Conservation (phyloP, 192 early-diverging fungal genomes). For the Phycomyces blakesleeanus region DNA sequence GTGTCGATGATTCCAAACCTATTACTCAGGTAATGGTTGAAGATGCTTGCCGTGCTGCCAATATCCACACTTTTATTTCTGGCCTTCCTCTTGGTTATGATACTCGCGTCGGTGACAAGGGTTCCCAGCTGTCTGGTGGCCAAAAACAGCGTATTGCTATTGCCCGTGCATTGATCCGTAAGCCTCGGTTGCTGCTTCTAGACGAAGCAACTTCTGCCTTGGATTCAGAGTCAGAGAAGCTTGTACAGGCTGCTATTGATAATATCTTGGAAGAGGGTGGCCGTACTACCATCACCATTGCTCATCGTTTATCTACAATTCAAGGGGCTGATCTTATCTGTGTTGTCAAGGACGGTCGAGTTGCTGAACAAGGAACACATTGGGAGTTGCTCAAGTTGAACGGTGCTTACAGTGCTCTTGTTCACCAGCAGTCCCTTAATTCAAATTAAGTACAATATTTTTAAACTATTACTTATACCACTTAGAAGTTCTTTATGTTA, state of each 20-base stretch:
- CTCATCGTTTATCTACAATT: conserved; percentile 70
- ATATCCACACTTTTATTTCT: conserved; percentile 60
- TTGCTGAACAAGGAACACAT: conserved; percentile 62
- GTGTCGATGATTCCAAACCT: conserved; percentile 32
- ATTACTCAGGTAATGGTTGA: conserved; percentile 51
- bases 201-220: conserved; percentile 84
- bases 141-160: conserved; percentile 85
- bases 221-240: conserved; percentile 66
- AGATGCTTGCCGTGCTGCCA: conserved; percentile 49
- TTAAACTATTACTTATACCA: too few relatives aligned
- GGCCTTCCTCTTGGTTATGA: conserved; percentile 60
- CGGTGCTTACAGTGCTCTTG: conserved; percentile 61
- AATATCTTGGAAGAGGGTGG: conserved; percentile 54
- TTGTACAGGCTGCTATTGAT: conserved; percentile 69
- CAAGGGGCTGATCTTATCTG: conserved; percentile 62
- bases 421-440: conserved; percentile 61
- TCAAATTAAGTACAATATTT: conserved; percentile 23
- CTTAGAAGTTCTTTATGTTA: too few relatives aligned
- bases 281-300: conserved; percentile 73
- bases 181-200: conserved; percentile 78
- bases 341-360: conserved; percentile 69
- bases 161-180: conserved; percentile 83
- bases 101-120: conserved; percentile 68
- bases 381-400: conserved; percentile 52
- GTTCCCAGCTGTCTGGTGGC: conserved; percentile 59